Evolutionary conservation across 345 rosid genomes (phyloP).

Genomic region (sweet orange (Citrus sinensis)): DVS_A1.0 CM039166.1:16292001-16292500

Average conservation of each 20-base stretch:
- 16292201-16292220: not conserved
- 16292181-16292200: not conserved
- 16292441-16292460: constrained; percentile 81
- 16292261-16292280: constrained; percentile 40
- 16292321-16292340: constrained; percentile 99
- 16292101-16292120: constrained; percentile 99
- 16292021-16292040: not conserved
- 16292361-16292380: constrained; percentile 98
- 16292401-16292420: constrained; percentile 99
- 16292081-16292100: constrained; percentile 94
- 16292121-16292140: constrained; percentile 94
- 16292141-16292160: constrained; percentile 97
- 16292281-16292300: constrained; percentile 96
- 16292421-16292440: constrained; percentile 96
- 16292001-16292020: not conserved
- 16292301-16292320: constrained; percentile 96
- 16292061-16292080: constrained; percentile 87
- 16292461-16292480: constrained; percentile 41
- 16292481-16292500: not conserved
- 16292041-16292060: constrained; percentile 92
- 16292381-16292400: constrained; percentile 97
- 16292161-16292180: constrained; percentile 39
- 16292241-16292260: not conserved
- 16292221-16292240: not conserved
- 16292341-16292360: constrained; percentile 98